Evolutionary conservation across 768 basidiomycete species (phyloP), one percentile per base, ranked within the genome.

Genomic region (Tricholoma sp.): DNA sequence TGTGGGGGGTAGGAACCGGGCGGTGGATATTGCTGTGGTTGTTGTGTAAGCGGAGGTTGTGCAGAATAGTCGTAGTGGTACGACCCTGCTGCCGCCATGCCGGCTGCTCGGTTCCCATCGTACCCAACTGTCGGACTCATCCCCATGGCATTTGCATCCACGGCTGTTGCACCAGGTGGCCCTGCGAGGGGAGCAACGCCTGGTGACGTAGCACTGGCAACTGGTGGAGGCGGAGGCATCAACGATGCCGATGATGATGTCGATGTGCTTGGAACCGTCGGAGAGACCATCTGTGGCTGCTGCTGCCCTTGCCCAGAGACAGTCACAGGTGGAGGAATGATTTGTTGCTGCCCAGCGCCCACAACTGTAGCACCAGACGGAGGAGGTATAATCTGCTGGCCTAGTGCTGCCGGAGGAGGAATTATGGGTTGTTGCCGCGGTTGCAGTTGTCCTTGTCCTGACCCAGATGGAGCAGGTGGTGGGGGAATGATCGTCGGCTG

Each of bases 301-400:
- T 71, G 70, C 35, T 61, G 71, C 55, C 59, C 70, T 49, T 62
- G 56, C 19, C 32, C 55, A 16, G 32, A 31, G 9, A 58, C 62
- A 35, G 61, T 5, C 24, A 27, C 5, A 27, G 24, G 35, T 8
- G 63, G 54, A 14, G 51, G 43, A 16, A 50, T 24, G 12, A 52
- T 47, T 14, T 53, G 53, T 47, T 53, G 53, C 37, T 21, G 35
- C 21, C 24, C 24, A 10, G 16, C 41, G 4, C 43, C 18, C 14
- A 46, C 8, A 22, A 27, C 19, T 16, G 24, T 19, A 27, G 46
- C 54, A 18, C 49, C 57, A 1, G 54, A 43, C 14, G 55, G 41
- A 10, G 55, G 55, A 16, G 50, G 55, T 0, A 43, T 43, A 4
- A 56, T 56, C 10, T 32, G 46, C n/a, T 56, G 54, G 4, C 52